Conservation (phyloP, 495 filamentous ascomycete species). For the Aspergillus sclerotiicarbonarius region DNA sequence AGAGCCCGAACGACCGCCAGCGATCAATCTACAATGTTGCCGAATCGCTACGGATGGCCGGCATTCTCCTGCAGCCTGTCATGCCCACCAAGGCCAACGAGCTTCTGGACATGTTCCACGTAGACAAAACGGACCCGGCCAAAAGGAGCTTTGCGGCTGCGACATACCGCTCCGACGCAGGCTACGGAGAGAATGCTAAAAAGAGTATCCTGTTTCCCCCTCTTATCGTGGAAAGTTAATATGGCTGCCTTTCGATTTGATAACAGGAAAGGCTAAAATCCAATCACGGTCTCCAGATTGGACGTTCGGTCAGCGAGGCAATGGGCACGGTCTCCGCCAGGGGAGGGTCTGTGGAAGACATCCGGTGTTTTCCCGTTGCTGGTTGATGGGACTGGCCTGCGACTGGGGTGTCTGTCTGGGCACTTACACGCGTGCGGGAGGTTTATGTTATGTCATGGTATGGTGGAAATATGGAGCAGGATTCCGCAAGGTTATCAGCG, state of each 20-base stretch:
- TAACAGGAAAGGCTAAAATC: slow-evolving; percentile 27
- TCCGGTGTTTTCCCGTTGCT: slow-evolving; percentile 13
- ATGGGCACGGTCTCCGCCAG: slow-evolving; percentile 19
- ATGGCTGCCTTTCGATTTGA: slow-evolving; percentile 27
- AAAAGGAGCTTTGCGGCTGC: slow-evolving; percentile 57
- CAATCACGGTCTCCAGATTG: slow-evolving; percentile 20
- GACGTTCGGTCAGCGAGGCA: not conserved
- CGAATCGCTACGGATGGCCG: slow-evolving; percentile 76
- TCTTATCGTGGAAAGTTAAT: slow-evolving; percentile 47
- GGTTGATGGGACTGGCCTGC: slow-evolving; percentile 16
- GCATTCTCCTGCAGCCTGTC: slow-evolving; percentile 86
- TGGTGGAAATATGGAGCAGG: slow-evolving; percentile 18
- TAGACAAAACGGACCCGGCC: slow-evolving; percentile 43
- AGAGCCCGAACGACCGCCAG: slow-evolving; percentile 40
- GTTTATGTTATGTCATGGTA: slow-evolving; percentile 23
- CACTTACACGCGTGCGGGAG: not conserved
- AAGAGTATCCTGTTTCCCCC: slow-evolving; percentile 57
- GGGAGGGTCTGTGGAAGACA: slow-evolving; percentile 9
- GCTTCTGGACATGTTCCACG: slow-evolving; percentile 75
- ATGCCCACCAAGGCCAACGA: slow-evolving; percentile 77
- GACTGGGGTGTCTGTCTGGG: not conserved
- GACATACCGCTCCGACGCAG: slow-evolving; percentile 57
- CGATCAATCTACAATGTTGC: slow-evolving; percentile 64
- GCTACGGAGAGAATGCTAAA: slow-evolving; percentile 61
- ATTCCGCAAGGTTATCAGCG: slow-evolving; percentile 38